phyloP scores from a whole-genome alignment of 805 yeast species.

The Suhomyces prunicola region DNA sequence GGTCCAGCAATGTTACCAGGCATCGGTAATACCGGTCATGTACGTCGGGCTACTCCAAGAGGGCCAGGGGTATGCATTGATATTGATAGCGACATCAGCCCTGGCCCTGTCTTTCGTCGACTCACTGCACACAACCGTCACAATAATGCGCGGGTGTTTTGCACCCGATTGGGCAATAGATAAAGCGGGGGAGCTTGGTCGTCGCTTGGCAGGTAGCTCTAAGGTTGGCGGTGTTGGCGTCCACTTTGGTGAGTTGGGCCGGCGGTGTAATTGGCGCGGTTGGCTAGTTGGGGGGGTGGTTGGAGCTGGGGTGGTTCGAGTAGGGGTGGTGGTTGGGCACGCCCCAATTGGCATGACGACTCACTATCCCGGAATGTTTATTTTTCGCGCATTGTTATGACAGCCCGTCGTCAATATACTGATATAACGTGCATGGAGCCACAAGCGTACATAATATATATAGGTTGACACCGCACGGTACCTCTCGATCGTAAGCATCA shows the following conservation, averaged over 20 bases:
- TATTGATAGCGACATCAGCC: neutral
- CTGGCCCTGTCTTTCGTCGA: neutral
- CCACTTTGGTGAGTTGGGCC: no score
- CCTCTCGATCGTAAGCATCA: neutral
- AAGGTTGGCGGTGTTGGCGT: no score
- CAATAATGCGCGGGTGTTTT: neutral
- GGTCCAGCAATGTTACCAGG: neutral
- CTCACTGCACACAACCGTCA: neutral
- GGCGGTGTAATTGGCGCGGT: no score
- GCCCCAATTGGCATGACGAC: neutral
- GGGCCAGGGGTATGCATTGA: neutral
- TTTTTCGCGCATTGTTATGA: neutral
- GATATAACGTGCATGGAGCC: neutral
- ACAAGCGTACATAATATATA: neutral
- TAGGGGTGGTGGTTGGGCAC: neutral
- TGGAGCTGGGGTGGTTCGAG: no score
- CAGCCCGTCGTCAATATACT: neutral
- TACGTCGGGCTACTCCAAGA: no score
- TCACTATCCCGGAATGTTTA: neutral
- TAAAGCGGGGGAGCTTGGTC: neutral
- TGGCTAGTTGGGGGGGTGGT: no score
- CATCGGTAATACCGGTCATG: neutral
- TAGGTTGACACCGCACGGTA: neutral
- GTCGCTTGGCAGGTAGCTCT: no score
- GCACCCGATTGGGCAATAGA: neutral